Base-by-base conservation (phyloP, 257 asterid species). In the Solanum medicagineum region DNA sequence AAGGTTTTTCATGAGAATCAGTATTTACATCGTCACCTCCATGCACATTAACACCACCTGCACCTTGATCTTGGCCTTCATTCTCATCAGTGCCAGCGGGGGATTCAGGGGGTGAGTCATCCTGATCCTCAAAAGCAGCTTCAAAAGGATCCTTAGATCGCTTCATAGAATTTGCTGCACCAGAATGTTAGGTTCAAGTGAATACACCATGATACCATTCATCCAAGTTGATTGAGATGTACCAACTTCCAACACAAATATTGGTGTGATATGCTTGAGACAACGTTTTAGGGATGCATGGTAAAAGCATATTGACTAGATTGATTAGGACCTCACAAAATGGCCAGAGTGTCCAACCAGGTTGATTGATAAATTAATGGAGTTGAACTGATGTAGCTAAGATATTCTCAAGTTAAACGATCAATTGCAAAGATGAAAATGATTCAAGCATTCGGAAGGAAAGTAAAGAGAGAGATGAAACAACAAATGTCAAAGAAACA, bases 111-210 rank as follows among this genome's bases (percentile, higher is more conserved):
- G 95, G 97, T 19, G 98, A 92, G 84, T 93, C 97, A 85, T 93
- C 98, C 89, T 92, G 97, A 89, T 94, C 98, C 92, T 92, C 98
- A 75, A 93, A 91, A 36, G 98, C 97, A 85, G 90, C 91, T 89
- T 92, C 98, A 88, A 95, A 96, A 22, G 99, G 99, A 89, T 96
- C 99, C 92, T 92, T 93, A 54, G 97, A 96, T 83, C 93, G 96
- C 92, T 93, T 96, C 98, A 95, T 96, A 0, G 79, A 59, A 56
- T 8, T 20, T 4, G 32, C 88, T 86, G 57, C 83, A 77, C 47
- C 44, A 75, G 81, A 75, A 77, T 77, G 83, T 26, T 59, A 77
- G 6, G 53, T 26, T 77, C 63, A 77, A 16, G 83, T 51, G 9
- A 77, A 77, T 19, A 8, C 45, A 16, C 63, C 17, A 51, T 8